Percentiles rank a stretch among this genome's conserved stretches.
Conservation (phyloP, 2,329 filamentous ascomycete genomes). For the Harringtonia aguacate region DNA sequence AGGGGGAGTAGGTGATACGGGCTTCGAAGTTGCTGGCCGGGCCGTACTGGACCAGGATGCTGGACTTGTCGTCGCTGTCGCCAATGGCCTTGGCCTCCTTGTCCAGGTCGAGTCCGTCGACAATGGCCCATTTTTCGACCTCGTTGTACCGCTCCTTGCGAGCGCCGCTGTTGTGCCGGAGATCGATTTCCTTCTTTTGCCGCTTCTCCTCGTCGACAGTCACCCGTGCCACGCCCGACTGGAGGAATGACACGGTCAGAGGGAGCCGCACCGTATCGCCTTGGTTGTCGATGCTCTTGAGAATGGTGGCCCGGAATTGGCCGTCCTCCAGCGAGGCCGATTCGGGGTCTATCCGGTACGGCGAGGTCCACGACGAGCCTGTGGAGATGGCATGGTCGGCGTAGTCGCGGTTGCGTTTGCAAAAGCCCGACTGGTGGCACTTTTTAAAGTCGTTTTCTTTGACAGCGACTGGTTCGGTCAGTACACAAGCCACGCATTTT, state of each 20-base stretch:
- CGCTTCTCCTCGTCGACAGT: slow-evolving; percentile 87
- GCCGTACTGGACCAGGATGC: slow-evolving; percentile 72
- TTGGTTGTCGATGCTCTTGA: slow-evolving; percentile 62
- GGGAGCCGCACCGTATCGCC: slow-evolving; percentile 68
- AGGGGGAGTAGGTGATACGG: slow-evolving; percentile 72
- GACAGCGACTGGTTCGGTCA: slow-evolving; percentile 56
- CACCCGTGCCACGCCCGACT: slow-evolving; percentile 80
- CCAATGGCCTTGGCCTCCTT: slow-evolving; percentile 63
- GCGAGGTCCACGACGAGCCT: slow-evolving; percentile 62
- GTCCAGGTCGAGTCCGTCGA: slow-evolving; percentile 68
- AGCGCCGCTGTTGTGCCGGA: slow-evolving; percentile 73
- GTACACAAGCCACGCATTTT: neutral
- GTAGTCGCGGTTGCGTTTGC: slow-evolving; percentile 83
- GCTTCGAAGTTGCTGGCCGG: slow-evolving; percentile 68
- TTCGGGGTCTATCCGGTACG: slow-evolving; percentile 65
- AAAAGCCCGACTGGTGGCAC: slow-evolving; percentile 92
- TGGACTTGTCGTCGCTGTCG: slow-evolving; percentile 51
- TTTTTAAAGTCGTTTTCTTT: slow-evolving; percentile 98
- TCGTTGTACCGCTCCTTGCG: slow-evolving; percentile 95
- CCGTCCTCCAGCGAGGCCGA: slow-evolving; percentile 70
- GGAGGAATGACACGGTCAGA: slow-evolving; percentile 75
- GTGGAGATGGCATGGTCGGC: slow-evolving; percentile 64
- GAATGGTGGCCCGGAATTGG: slow-evolving; percentile 65
- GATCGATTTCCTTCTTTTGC: slow-evolving; percentile 76
- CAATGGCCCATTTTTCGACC: slow-evolving; percentile 73